Percentiles rank a stretch among this genome's conserved stretches.
Conservation (phyloP, 345 rosid species). For the Populus pruinosa region DNA sequence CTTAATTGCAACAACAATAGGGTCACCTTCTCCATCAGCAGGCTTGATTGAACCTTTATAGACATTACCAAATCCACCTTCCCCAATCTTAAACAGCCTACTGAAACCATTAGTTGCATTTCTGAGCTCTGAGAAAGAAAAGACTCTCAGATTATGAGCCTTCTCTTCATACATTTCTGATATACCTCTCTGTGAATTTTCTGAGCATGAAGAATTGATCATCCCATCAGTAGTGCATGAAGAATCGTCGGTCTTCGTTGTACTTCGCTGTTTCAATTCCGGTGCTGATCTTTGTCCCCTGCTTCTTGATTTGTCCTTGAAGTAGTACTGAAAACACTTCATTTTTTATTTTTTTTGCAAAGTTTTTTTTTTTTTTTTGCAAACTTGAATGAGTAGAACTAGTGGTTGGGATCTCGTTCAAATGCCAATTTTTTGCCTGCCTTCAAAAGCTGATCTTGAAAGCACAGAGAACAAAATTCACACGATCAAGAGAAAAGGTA, state of each 20-base stretch:
- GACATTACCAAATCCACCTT: constrained; percentile 87
- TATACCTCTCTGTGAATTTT: constrained; percentile 57
- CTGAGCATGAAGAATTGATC: constrained; percentile 45
- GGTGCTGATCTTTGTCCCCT: constrained; percentile 51
- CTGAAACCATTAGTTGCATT: constrained; percentile 64
- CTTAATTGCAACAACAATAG: constrained; percentile 64
- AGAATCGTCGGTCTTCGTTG: constrained; percentile 16
- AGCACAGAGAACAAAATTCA: background rate
- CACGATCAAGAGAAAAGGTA: background rate
- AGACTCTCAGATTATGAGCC: constrained; percentile 61
- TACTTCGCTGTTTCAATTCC: constrained; percentile 28
- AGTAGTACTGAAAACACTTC: constrained; percentile 50
- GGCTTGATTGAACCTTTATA: constrained; percentile 59
- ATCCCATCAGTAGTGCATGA: constrained; percentile 13
- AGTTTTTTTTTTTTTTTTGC: constrained; percentile 4
- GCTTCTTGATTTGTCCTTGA: constrained; percentile 42
- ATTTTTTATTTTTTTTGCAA: constrained; percentile 12
- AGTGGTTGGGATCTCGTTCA: background rate
- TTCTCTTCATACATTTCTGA: constrained; percentile 61
- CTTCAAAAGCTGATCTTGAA: background rate
- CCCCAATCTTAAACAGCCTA: constrained; percentile 66
- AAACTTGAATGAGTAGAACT: no score
- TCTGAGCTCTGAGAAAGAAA: constrained; percentile 64
- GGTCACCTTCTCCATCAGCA: constrained; percentile 43
- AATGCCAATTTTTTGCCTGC: background rate